phyloP scores from a whole-genome alignment of 1,139 yeast species.

The Insectozyma bohioensis region DNA sequence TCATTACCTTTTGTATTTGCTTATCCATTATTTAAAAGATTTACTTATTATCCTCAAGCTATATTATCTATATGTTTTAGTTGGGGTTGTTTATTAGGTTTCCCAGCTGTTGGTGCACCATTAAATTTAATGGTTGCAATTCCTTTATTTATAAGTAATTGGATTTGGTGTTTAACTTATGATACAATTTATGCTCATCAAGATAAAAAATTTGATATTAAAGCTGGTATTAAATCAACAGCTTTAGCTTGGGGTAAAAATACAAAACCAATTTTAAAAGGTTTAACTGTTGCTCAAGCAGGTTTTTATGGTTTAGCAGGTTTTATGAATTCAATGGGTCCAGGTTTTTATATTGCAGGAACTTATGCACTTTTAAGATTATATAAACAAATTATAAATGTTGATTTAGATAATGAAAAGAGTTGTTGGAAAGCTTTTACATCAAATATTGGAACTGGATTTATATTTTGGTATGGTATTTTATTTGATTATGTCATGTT shows the following conservation, averaged over 20 bases:
- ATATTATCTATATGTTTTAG: slow-evolving; percentile 80
- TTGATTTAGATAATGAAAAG: slow-evolving; percentile 73
- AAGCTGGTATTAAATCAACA: slow-evolving; percentile 91
- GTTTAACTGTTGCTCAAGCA: slow-evolving; percentile 66
- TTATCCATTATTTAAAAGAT: slow-evolving; percentile 90
- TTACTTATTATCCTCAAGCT: slow-evolving; percentile 93
- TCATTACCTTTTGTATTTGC: slow-evolving; percentile 79
- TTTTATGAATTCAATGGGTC: slow-evolving; percentile 78
- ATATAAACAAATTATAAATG: slow-evolving; percentile 62
- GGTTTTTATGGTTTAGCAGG: slow-evolving; percentile 71
- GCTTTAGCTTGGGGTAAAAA: slow-evolving; percentile 90
- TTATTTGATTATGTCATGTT: slow-evolving; percentile 66
- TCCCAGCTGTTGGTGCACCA: slow-evolving; percentile 89
- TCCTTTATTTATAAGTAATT: slow-evolving; percentile 75
- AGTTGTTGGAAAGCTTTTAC: slow-evolving; percentile 82
- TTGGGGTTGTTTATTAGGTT: slow-evolving; percentile 95
- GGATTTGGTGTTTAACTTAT: slow-evolving; percentile 92
- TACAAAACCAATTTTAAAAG: slow-evolving; percentile 67
- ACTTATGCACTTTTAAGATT: slow-evolving; percentile 69
- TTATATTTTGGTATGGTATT: slow-evolving; percentile 74
- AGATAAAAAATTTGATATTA: slow-evolving; percentile 82
- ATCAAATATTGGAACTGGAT: slow-evolving; percentile 79
- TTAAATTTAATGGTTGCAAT: slow-evolving; percentile 72
- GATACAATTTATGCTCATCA: slow-evolving; percentile 98
- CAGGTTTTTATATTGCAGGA: slow-evolving; percentile 71